Evolutionary conservation across 208 protist genomes (phyloP), one percentile per base, ranked within the genome.

Genomic region (Crithidia bombi): DNA sequence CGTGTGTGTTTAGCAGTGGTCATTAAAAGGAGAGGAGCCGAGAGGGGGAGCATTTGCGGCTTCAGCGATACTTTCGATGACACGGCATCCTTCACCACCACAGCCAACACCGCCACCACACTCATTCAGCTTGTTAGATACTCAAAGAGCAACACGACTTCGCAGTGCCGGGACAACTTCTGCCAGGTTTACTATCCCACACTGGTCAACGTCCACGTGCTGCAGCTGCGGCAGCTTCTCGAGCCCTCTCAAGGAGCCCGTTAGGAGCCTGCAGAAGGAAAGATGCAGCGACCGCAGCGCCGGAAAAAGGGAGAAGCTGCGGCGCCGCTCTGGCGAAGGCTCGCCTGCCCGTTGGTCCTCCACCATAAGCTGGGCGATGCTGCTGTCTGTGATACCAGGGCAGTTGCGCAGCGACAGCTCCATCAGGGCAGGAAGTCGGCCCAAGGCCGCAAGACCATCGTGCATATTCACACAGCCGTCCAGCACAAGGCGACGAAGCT

Each of bases 391-490:
- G 33, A 70, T 59, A 30, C 52, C 52, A 21, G 23, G 33, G 17
- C 65, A 62, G 19, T 70, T 62, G 28, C 65, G 46, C 25, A 70
- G 19, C 28, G 65, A 70, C 14, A 62, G 32, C 17, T 59, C 65
- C 32, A 62, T 10, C 26, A 70, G 43, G 26, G 30, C 54, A 0
- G 65, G 30, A 0, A 70, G 65, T 14, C 32, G 7, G 30, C 41
- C 41, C 12, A 70, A 14, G 9, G 54, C 52, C 0, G 23, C 38
- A 15, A 62, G 43, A 21, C 65, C 55, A 15, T 32, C 17, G 38
- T 21, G 38, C 23, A 70, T 41, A 17, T 70, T 70, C 65, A n/a
- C 65, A 21, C 65, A 70, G 52, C 65, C 65, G 43, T 70, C 65
- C 36, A 70, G 26, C n/a, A 62, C 52, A 4, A 70, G n/a, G 6